Evolutionary conservation across 23 red algal species (phyloP).

Genomic region (Agarophyton chilense): DNA sequence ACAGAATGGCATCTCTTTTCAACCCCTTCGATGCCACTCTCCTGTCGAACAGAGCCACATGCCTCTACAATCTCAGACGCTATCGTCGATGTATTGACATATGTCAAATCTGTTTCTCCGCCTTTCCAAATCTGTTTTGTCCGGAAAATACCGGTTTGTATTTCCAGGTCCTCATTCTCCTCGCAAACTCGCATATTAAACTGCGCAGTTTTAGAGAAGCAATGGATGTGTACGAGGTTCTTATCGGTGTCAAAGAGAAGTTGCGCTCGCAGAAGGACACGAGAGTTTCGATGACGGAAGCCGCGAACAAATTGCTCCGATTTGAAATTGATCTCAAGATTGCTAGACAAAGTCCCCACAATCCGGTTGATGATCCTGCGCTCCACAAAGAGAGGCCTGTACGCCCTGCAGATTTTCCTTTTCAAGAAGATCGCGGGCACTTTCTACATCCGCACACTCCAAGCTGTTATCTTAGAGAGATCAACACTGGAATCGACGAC

Average conservation of each 20-base stretch:
- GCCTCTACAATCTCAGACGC: conserved; percentile 47
- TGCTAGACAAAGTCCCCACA: background rate
- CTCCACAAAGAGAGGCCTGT: background rate
- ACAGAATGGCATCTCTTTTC: conserved; percentile 40
- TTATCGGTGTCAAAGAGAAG: conserved; percentile 3
- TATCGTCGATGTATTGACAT: conserved; percentile 49
- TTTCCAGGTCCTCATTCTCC: conserved; percentile 34
- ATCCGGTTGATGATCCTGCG: background rate
- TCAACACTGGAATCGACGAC: conserved; percentile 34
- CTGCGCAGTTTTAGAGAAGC: conserved; percentile 43
- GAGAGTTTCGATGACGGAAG: conserved; percentile 4
- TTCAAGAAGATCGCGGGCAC: conserved; percentile 7
- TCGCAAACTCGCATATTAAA: conserved; percentile 30
- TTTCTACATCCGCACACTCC: conserved; percentile 23
- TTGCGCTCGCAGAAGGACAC: conserved; percentile 9
- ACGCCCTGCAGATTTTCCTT: background rate
- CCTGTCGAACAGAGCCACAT: conserved; percentile 49
- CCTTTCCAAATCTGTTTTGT: conserved; percentile 36
- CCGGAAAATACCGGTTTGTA: conserved; percentile 8
- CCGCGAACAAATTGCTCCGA: background rate
- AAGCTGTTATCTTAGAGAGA: background rate
- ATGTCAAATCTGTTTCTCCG: conserved; percentile 24
- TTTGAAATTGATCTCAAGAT: conserved; percentile 16
- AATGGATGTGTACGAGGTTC: background rate
- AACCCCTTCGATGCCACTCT: conserved; percentile 45